A percentile compares a stretch with the other conserved stretches of the same genome.
phyloP scores from a whole-genome alignment of 1,284 basidiomycete species.

The Pholiota adiposa region DNA sequence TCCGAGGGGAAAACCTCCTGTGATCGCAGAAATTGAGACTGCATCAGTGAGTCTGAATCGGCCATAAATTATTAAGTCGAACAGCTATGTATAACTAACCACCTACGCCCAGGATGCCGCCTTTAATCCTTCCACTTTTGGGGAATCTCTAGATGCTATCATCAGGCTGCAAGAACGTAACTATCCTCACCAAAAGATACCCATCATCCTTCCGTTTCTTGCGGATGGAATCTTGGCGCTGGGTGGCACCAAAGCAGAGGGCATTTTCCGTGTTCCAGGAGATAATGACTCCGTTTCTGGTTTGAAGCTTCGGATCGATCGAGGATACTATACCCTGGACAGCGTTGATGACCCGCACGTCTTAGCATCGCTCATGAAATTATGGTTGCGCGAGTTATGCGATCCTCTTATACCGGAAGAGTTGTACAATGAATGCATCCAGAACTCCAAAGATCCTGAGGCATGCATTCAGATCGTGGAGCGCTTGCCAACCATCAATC shows the following conservation, averaged over 20 bases:
- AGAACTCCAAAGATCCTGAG: constrained; percentile 65
- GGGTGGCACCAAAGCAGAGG: constrained; percentile 83
- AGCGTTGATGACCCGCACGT: constrained; percentile 88
- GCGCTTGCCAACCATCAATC: constrained; percentile 81
- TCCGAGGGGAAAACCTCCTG: constrained; percentile 81
- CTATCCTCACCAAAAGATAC: constrained; percentile 83
- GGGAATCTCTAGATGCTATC: constrained; percentile 83
- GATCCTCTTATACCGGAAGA: constrained; percentile 88
- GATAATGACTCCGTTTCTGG: constrained; percentile 86
- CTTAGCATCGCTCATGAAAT: constrained; percentile 85
- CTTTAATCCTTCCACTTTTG: constrained; percentile 92
- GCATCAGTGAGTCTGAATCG: constrained; percentile 71
- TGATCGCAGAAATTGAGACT: constrained; percentile 83
- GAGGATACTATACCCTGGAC: constrained; percentile 88
- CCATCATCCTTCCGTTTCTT: constrained; percentile 91
- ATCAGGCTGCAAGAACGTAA: constrained; percentile 83
- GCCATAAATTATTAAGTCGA: neutral
- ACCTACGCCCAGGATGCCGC: constrained; percentile 71
- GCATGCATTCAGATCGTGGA: constrained; percentile 77
- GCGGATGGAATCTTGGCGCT: constrained; percentile 88
- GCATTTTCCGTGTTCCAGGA: constrained; percentile 90
- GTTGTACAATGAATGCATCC: constrained; percentile 86
- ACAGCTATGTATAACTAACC: constrained; percentile 4
- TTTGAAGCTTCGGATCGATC: constrained; percentile 86
- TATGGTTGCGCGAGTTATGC: constrained; percentile 89